Evolutionary conservation across 106 monocot genomes (phyloP).

Genomic region (Allium cepa): DNA sequence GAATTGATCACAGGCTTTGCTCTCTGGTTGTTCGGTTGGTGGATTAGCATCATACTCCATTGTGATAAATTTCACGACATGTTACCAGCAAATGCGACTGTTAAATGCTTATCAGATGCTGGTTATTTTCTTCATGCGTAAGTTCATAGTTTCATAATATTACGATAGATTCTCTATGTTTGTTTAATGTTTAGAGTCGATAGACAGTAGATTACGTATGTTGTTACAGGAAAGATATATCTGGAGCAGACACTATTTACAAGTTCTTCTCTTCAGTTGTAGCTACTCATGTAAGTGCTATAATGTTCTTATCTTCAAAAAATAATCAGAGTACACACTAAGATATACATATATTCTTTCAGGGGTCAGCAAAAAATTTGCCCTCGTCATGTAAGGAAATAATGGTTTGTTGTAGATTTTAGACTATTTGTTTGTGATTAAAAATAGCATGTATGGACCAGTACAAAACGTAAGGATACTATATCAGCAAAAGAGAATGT

Average conservation of each 20-base stretch:
- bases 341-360: no score
- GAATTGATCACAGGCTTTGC: constrained; percentile 53
- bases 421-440: no score
- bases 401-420: no score
- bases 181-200: neutral
- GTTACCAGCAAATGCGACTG: constrained; percentile 50
- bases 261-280: constrained; percentile 44
- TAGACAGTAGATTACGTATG: neutral
- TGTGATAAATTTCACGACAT: constrained; percentile 76
- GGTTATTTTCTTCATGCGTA: constrained; percentile 92
- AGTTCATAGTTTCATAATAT: constrained; percentile 9
- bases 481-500: no score
- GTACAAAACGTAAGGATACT: no score
- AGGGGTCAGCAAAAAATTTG: no score
- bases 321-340: no score
- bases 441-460: no score
- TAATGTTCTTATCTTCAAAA: no score
- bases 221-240: constrained; percentile 61
- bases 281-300: no score
- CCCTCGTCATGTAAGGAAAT: no score
- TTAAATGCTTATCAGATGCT: constrained; percentile 97
- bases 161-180: neutral
- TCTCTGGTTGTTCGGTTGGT: constrained; percentile 97
- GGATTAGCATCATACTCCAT: constrained; percentile 76
- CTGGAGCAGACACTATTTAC: constrained; percentile 38